Evolutionary conservation across 768 basidiomycete species (phyloP), one percentile per base, ranked within the genome.

Genomic region (Filobasidium floriforme): DNA sequence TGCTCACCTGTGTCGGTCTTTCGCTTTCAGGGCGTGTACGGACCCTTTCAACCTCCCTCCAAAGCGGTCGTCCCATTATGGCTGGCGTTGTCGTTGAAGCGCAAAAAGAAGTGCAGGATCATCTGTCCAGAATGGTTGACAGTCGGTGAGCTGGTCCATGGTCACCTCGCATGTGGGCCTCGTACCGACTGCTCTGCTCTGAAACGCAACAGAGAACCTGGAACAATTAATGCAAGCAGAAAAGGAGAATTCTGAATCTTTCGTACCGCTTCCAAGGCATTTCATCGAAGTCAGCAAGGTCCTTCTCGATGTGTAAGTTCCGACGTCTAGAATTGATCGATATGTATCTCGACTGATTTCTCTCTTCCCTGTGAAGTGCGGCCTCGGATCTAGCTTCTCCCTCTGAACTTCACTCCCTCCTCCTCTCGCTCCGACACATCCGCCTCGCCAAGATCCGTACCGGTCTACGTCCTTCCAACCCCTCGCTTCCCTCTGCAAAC

Each of bases 371-470:
- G 7, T 41, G 19, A 37, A 97, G 94, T 0, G 93, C 94, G 0
- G 83, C 90, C 10, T 93, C 98, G 74, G 93, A 99, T 70, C 81
- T 97, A 9, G 85, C 87, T 62, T 86, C 87, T 65, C 85, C 92
- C 4, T 91, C 96, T 63, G 88, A 86, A 70, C 81, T 98, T 24
- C 85, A 90, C 6, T 87, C 87, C 6, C 79, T 98, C 1, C 83
- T 98, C 22, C 93, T 98, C 77, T 92, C 96, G 75, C 82, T 98
- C n/a, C 88, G 93, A 14, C 93, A 98, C 81, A 90, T 90, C 14
- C 84, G 96, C 44, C 94, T 97, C 76, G 89, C 92, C 9, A 99
- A 99, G 75, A 88, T 89, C 79, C 81, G 93, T 68, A 85, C 89
- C 63, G 92, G 92, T 82, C 80, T 98, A 19, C 60, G 32, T 19